Percentiles rank a stretch among this genome's conserved stretches.
Evolutionary conservation across 805 yeast genomes (phyloP).

Genomic region (Lachancea meyersii): DNA sequence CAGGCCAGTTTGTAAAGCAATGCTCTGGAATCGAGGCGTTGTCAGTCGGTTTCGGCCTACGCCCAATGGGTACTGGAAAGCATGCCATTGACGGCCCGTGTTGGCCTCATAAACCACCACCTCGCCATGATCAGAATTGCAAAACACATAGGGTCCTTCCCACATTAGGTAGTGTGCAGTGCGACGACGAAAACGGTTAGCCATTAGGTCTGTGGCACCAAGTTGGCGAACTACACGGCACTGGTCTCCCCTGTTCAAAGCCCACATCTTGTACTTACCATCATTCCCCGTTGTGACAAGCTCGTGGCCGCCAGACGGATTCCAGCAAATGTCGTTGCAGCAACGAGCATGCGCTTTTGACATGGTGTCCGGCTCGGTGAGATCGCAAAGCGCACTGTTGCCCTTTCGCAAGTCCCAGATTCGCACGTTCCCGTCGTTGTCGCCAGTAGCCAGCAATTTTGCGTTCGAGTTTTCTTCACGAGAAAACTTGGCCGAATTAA

Average conservation of each 20-base stretch:
- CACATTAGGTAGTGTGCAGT: slow-evolving; percentile 22
- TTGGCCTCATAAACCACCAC: slow-evolving; percentile 20
- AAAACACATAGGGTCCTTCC: slow-evolving; percentile 17
- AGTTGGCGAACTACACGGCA: slow-evolving; percentile 12
- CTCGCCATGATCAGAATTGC: slow-evolving; percentile 27
- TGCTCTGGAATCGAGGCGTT: slow-evolving; percentile 15
- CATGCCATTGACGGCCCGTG: slow-evolving; percentile 21
- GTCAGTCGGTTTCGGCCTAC: not conserved
- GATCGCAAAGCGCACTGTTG: slow-evolving; percentile 23
- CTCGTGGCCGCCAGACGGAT: slow-evolving; percentile 48
- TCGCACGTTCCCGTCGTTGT: slow-evolving; percentile 71
- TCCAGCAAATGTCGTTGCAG: slow-evolving; percentile 77
- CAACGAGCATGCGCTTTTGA: slow-evolving; percentile 66
- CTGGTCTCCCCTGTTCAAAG: slow-evolving; percentile 11
- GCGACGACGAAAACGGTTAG: slow-evolving; percentile 22
- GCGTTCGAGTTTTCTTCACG: slow-evolving; percentile 42
- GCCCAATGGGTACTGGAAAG: slow-evolving; percentile 18
- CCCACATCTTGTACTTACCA: slow-evolving; percentile 75
- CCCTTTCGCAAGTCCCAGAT: slow-evolving; percentile 73
- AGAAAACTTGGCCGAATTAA: slow-evolving; percentile 59
- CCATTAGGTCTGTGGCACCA: slow-evolving; percentile 21
- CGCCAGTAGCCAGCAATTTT: slow-evolving; percentile 68
- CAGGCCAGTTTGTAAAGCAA: slow-evolving; percentile 22
- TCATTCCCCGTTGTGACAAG: slow-evolving; percentile 70
- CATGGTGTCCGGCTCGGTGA: slow-evolving; percentile 15